These are phyloP conservation scores for Phytophthora brassicae DNA, from an alignment of 352 stramenopile genomes.

Conservation along the genomic window DNA sequence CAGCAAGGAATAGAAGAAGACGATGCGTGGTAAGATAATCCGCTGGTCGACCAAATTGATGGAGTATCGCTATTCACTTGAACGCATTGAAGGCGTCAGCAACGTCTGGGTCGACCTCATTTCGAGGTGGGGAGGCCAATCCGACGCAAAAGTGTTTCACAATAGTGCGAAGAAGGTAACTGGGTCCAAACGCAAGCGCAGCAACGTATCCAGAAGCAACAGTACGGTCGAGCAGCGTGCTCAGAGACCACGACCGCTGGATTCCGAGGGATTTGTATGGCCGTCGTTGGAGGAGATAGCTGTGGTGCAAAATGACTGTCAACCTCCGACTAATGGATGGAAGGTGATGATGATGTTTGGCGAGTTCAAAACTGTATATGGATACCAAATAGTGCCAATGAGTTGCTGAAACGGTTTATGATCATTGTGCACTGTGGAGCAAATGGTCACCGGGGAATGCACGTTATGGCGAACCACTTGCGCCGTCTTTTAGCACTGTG, in stretches of 20 bases:
- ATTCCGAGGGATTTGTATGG: neutral
- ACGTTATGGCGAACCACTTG: neutral
- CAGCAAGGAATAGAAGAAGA: neutral
- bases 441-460: neutral
- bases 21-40: neutral
- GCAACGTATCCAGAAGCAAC: neutral
- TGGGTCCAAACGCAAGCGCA: neutral
- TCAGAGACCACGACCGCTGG: neutral
- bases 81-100: conserved; percentile 3
- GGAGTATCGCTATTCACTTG: conserved; percentile 5
- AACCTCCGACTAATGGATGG: neutral
- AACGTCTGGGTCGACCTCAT: conserved; percentile 15
- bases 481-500: neutral
- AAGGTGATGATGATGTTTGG: neutral
- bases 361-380: neutral
- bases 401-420: neutral
- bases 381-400: neutral
- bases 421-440: neutral
- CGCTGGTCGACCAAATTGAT: conserved; percentile 1
- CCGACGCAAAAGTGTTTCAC: no score
- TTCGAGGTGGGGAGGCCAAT: neutral
- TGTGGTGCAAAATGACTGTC: neutral
- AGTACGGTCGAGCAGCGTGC: neutral
- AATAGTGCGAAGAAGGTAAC: no score
- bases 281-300: neutral